Conservation (phyloP, 2,329 filamentous ascomycete species). For the Cordyceps militaris region DNA sequence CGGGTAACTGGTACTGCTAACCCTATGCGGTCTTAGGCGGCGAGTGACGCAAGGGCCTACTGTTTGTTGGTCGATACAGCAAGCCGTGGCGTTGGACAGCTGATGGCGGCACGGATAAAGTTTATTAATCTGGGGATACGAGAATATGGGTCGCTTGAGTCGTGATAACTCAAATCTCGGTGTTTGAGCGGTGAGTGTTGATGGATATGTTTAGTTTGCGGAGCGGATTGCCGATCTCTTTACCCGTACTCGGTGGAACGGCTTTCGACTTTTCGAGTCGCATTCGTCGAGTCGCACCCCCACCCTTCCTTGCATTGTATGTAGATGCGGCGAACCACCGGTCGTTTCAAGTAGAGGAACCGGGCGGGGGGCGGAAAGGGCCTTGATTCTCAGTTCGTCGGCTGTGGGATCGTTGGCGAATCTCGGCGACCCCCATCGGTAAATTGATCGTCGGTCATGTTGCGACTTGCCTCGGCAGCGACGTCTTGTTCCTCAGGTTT, state of each 20-base stretch:
- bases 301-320: not conserved
- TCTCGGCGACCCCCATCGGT: not conserved
- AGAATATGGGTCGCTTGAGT: not conserved
- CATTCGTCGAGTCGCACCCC: not conserved
- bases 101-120: not conserved
- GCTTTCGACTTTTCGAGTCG: not conserved
- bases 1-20: too few species aligned
- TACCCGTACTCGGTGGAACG: not conserved
- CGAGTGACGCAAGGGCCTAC: not conserved
- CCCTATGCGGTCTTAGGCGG: too few species aligned
- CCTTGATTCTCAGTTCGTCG: not conserved
- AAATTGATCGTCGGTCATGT: not conserved
- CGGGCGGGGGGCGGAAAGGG: not conserved
- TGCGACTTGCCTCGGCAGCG: not conserved
- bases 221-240: not conserved
- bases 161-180: not conserved
- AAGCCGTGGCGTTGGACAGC: not conserved
- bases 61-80: not conserved
- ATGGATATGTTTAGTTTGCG: not conserved
- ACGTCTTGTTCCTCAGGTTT: not conserved
- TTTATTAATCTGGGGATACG: not conserved
- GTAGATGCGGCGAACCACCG: not conserved
- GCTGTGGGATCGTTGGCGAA: not conserved
- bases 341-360: not conserved
- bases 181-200: not conserved